Evolutionary conservation across 768 basidiomycete genomes (phyloP).

Genomic region (Russula virescens): DNA sequence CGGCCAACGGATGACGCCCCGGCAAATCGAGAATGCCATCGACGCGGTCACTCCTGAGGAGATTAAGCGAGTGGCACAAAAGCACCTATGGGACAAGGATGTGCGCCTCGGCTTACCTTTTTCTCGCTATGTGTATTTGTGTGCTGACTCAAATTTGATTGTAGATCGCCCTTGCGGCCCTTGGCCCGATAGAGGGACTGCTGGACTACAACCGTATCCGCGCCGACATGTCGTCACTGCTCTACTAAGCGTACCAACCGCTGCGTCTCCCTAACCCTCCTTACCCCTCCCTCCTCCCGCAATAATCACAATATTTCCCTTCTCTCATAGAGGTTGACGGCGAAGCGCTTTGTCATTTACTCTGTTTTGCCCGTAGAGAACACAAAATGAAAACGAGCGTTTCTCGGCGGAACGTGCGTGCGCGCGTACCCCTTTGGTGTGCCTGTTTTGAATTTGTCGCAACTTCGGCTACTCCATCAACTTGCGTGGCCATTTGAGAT

Average conservation of each 20-base stretch:
- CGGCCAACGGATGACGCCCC: conserved; percentile 82
- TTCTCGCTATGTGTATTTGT: conserved; percentile 6
- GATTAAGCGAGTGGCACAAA: conserved; percentile 91
- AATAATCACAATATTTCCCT: background rate
- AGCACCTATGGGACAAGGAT: conserved; percentile 97
- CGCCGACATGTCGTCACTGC: conserved; percentile 73
- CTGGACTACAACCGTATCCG: conserved; percentile 92
- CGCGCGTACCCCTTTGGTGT: background rate
- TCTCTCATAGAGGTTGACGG: conserved; percentile 7
- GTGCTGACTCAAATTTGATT: background rate
- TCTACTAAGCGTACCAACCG: conserved; percentile 43
- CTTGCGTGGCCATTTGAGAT: no score
- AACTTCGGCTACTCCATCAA: no score
- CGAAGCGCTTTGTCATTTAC: background rate
- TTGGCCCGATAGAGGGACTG: conserved; percentile 87
- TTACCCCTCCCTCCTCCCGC: background rate
- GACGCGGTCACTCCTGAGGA: conserved; percentile 85
- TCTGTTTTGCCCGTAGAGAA: conserved; percentile 1
- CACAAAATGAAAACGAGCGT: conserved; percentile 1
- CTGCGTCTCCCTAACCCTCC: background rate
- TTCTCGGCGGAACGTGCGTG: background rate
- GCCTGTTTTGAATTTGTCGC: background rate
- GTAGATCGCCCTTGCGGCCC: conserved; percentile 80
- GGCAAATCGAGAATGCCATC: conserved; percentile 89
- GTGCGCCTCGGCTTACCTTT: conserved; percentile 40